These are phyloP conservation scores for Fraxinus xanthoxyloides DNA, from an alignment of 305 asterid species.

Conservation along the genomic window DNA sequence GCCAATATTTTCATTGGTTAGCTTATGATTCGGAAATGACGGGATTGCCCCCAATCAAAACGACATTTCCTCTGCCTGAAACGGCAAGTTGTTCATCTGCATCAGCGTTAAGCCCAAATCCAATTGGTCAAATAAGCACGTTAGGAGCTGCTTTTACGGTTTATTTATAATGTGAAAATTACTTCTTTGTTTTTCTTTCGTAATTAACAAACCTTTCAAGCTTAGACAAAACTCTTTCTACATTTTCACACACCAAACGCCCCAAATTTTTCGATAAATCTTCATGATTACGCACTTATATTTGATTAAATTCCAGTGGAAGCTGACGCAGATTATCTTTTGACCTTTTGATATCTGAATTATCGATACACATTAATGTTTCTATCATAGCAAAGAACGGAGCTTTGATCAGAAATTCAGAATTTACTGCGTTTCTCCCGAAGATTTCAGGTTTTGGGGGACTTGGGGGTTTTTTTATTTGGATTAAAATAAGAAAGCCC, in stretches of 20 bases:
- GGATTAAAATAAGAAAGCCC: background rate
- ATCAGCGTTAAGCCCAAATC: background rate
- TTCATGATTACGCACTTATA: background rate
- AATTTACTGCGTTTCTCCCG: background rate
- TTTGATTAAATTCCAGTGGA: background rate
- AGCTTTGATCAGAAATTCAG: background rate
- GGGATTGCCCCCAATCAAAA: background rate
- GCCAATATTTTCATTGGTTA: background rate
- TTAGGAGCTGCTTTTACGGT: conserved; percentile 11
- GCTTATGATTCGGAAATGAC: background rate
- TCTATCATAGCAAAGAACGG: background rate
- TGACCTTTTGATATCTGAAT: background rate
- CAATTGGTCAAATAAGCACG: conserved; percentile 10
- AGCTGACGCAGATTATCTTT: background rate
- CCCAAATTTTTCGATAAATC: background rate
- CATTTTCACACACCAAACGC: background rate
- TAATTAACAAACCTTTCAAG: conserved; percentile 6
- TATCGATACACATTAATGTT: background rate
- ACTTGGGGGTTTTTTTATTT: background rate
- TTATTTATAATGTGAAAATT: background rate
- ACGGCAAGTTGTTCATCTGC: background rate
- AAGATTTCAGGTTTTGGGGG: conserved; percentile 7
- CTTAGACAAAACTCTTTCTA: conserved; percentile 15
- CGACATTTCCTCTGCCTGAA: background rate
- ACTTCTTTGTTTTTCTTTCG: background rate